Evolutionary conservation across 164 flowering plant species (phyloP).

Genomic region (Nelumbo lutea): DNA sequence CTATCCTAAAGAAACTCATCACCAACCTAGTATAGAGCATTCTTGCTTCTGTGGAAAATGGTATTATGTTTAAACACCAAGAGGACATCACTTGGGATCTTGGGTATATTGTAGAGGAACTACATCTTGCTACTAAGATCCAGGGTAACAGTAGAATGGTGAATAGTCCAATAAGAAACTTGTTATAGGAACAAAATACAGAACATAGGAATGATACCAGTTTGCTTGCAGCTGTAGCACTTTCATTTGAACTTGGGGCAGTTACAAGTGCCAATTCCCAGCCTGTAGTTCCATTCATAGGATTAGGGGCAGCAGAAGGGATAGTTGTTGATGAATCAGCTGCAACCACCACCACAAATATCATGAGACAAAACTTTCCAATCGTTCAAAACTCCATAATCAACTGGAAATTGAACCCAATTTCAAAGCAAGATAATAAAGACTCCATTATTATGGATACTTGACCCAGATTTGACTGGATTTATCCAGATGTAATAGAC

Average conservation of each 20-base stretch:
- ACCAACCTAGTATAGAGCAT: not conserved
- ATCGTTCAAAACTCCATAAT: not conserved
- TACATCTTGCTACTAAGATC: not conserved
- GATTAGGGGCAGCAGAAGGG: slow-evolving; percentile 31
- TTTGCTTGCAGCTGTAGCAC: slow-evolving; percentile 57
- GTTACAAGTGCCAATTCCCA: slow-evolving; percentile 97
- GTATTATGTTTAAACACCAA: not conserved
- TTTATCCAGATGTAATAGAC: not conserved
- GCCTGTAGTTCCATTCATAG: slow-evolving; percentile 59
- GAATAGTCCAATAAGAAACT: not conserved
- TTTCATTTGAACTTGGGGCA: slow-evolving; percentile 84
- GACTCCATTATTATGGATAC: not conserved
- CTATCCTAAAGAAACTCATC: not conserved
- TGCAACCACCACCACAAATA: slow-evolving; percentile 17
- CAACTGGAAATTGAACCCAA: not conserved
- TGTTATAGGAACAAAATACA: not conserved
- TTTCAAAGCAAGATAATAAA: not conserved
- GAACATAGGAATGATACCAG: slow-evolving; percentile 44
- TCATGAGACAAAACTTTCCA: not conserved
- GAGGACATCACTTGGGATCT: not conserved
- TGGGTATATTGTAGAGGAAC: not conserved
- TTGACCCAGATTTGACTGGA: not conserved
- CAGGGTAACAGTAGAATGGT: not conserved
- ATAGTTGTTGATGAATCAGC: slow-evolving; percentile 36
- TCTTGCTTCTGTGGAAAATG: not conserved